Evolutionary conservation across 257 asterid genomes (phyloP).

Genomic region (Thymus mandschuricus): DNA sequence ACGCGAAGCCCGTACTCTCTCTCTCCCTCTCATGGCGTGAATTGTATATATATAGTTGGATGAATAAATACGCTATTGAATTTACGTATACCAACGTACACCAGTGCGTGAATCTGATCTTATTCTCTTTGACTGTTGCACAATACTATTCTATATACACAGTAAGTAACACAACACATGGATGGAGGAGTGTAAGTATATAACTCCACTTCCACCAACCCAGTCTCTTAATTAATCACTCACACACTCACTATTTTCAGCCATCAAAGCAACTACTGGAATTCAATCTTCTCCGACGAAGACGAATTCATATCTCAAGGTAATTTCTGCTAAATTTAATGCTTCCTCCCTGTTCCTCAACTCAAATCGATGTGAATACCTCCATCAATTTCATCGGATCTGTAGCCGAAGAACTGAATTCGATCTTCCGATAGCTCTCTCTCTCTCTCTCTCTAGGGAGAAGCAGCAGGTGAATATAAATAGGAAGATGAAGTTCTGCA

Average conservation of each 20-base stretch:
- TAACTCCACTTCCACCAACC: too few relatives aligned
- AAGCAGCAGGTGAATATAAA: not conserved
- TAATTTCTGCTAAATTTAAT: not conserved
- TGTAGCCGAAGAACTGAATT: conserved; percentile 16
- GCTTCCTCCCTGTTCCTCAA: not conserved
- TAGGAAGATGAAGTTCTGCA: conserved; percentile 13
- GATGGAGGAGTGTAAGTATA: not conserved
- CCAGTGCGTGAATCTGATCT: conserved; percentile 17
- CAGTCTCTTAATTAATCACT: not conserved
- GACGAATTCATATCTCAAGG: not conserved
- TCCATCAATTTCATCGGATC: not conserved
- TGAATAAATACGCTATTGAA: conserved; percentile 4
- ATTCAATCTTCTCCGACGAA: not conserved
- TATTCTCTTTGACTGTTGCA: conserved; percentile 3
- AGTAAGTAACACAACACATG: not conserved
- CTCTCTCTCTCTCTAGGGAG: not conserved
- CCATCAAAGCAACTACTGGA: not conserved
- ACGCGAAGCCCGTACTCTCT: not conserved
- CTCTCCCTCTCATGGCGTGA: not conserved
- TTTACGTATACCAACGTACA: conserved; percentile 1
- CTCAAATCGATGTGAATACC: too few relatives aligned
- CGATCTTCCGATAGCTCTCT: conserved; percentile 6
- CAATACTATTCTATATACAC: not conserved
- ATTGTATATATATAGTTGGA: not conserved
- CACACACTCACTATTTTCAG: not conserved